Percentiles rank a stretch among this genome's conserved stretches.
These are phyloP conservation scores for Lactarius trivialis DNA, from an alignment of 768 basidiomycete species.

Conservation along the genomic window DNA sequence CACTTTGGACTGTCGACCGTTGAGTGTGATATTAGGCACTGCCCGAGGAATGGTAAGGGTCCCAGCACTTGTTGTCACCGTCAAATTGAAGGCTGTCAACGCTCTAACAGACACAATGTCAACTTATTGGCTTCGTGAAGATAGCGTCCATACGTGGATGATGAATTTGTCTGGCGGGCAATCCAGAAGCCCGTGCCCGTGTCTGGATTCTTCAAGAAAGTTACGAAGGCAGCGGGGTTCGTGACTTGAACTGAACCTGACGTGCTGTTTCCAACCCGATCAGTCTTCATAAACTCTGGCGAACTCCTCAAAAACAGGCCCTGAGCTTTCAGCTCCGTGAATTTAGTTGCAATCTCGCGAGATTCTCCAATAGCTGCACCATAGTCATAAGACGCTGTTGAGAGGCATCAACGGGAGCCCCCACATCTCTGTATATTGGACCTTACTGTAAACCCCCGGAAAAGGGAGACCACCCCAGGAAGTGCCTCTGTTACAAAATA, in stretches of 20 bases:
- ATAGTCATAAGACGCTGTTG: conserved; percentile 67
- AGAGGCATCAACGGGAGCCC: neutral
- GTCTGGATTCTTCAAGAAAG: conserved; percentile 62
- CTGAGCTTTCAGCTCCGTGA: conserved; percentile 70
- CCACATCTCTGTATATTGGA: neutral
- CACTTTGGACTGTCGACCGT: conserved; percentile 68
- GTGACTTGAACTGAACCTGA: conserved; percentile 39
- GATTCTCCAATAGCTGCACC: conserved; percentile 66
- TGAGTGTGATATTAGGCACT: conserved; percentile 47
- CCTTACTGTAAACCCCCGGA: conserved; percentile 60
- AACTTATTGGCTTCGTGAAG: neutral
- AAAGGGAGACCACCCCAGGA: conserved; percentile 81
- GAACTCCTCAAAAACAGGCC: conserved; percentile 74
- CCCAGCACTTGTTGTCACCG: conserved; percentile 47
- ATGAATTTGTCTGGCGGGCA: conserved; percentile 59
- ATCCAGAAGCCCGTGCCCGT: conserved; percentile 62
- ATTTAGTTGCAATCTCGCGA: conserved; percentile 60
- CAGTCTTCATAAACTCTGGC: conserved; percentile 73
- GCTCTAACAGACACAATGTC: conserved; percentile 30
- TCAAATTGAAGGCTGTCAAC: conserved; percentile 51
- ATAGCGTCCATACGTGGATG: conserved; percentile 48
- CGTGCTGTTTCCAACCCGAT: conserved; percentile 59
- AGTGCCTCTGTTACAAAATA: conserved; percentile 50
- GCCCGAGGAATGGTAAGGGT: conserved; percentile 51
- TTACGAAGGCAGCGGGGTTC: conserved; percentile 50